Evolutionary conservation across 2,329 filamentous ascomycete species (phyloP).

Genomic region (Neofusicoccum cordaticola): DNA sequence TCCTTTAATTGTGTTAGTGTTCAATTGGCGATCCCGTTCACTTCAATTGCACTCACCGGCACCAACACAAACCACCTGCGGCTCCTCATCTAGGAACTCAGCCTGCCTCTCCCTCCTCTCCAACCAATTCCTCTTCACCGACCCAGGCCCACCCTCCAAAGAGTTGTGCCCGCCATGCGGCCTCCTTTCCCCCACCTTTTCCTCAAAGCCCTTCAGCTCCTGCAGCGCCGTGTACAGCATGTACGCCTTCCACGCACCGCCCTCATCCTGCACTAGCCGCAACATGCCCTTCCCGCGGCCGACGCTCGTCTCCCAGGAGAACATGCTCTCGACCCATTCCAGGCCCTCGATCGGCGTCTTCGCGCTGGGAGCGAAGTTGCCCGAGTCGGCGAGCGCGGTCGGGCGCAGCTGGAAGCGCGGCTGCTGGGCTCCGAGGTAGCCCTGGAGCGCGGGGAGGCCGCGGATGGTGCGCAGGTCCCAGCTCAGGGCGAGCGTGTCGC

Average conservation of each 20-base stretch:
- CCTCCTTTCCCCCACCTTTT: constrained; percentile 47
- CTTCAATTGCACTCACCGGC: constrained; percentile 28
- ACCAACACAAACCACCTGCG: constrained; percentile 60
- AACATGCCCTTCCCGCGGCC: constrained; percentile 58
- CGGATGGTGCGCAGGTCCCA: constrained; percentile 57
- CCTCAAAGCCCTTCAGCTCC: constrained; percentile 55
- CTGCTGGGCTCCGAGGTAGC: constrained; percentile 39
- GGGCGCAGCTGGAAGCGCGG: constrained; percentile 38
- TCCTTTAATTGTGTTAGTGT: constrained; percentile 25
- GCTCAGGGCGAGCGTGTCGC: constrained; percentile 56
- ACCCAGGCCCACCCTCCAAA: constrained; percentile 53
- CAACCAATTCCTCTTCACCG: constrained; percentile 47
- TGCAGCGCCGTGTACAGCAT: constrained; percentile 61
- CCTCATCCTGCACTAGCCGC: constrained; percentile 45
- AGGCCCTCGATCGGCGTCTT: constrained; percentile 51
- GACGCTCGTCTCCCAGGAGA: constrained; percentile 52
- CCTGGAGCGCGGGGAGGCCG: constrained; percentile 39
- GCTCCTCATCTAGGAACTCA: constrained; percentile 44
- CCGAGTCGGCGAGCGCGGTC: constrained; percentile 39
- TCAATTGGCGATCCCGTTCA: too few relatives aligned
- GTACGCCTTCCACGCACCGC: constrained; percentile 59
- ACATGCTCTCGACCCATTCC: constrained; percentile 57
- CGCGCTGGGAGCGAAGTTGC: constrained; percentile 45
- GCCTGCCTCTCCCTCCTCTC: constrained; percentile 36
- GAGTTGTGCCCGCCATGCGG: constrained; percentile 62